These are phyloP conservation scores for Trichoderma brevicompactum DNA, from an alignment of 2,329 filamentous ascomycete species.

Conservation along the genomic window DNA sequence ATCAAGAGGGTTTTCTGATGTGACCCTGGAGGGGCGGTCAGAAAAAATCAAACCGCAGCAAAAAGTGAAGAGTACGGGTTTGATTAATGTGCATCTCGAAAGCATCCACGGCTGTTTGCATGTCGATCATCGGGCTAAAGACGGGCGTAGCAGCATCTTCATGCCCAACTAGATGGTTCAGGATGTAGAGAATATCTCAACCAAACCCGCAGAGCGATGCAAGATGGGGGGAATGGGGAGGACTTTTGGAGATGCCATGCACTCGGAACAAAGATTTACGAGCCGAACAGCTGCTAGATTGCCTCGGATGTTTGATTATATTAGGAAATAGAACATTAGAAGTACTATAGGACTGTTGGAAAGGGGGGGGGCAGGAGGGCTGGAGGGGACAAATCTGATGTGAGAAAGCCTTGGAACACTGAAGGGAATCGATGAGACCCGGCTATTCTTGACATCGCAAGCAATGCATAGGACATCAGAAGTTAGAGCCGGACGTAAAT, in stretches of 20 bases:
- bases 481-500: constrained; percentile 25
- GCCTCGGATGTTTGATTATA: background rate
- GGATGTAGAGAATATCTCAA: background rate
- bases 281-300: background rate
- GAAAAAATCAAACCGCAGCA: background rate
- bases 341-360: background rate
- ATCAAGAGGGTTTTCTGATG: background rate
- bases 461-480: background rate
- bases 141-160: background rate
- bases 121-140: background rate
- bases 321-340: background rate
- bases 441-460: background rate
- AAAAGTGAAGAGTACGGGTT: background rate
- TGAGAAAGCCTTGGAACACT: background rate
- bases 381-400: background rate
- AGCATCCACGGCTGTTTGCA: background rate
- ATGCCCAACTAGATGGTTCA: background rate
- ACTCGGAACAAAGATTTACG: constrained; percentile 17
- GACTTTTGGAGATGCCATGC: background rate
- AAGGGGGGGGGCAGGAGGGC: background rate
- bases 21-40: background rate
- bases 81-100: background rate
- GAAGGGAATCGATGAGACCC: background rate
- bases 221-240: background rate
- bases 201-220: background rate